A percentile compares a stretch with the other conserved stretches of the same genome.
phyloP scores from a whole-genome alignment of 495 filamentous ascomycete genomes.

The Xylaria acuta region DNA sequence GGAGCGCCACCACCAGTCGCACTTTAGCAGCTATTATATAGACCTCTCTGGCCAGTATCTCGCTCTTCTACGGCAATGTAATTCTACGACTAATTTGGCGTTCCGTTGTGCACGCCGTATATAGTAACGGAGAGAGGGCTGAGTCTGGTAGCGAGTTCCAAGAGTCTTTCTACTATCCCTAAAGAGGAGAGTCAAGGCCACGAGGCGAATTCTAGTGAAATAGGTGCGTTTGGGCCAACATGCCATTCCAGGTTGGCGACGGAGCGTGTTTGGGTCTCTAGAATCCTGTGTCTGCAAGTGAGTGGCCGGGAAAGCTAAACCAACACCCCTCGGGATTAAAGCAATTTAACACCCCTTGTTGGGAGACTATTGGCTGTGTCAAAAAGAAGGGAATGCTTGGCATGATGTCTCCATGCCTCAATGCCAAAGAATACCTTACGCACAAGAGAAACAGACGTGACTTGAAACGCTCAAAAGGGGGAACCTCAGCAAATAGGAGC shows the following conservation, averaged over 20 bases:
- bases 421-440: not conserved
- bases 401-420: not conserved
- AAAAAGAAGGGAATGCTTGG: conserved; percentile 1
- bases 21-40: not conserved
- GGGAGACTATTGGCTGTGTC: not conserved
- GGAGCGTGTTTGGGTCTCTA: not conserved
- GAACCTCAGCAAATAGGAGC: not conserved
- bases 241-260: not conserved
- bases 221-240: not conserved
- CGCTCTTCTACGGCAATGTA: not conserved
- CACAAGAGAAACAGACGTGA: not conserved
- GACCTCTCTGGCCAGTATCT: not conserved
- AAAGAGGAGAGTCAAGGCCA: not conserved
- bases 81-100: not conserved
- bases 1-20: not conserved
- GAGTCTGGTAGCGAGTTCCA: not conserved
- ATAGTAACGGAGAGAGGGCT: not conserved
- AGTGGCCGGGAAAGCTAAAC: not conserved
- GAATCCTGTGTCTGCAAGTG: conserved; percentile 1
- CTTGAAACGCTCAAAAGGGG: not conserved
- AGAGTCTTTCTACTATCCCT: not conserved
- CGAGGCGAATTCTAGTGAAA: not conserved
- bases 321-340: not conserved
- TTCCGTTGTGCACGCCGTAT: not conserved
- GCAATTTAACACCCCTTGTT: not conserved